Conservation (phyloP, 129 eudicot species). For the Oenanthe sinensis region DNA sequence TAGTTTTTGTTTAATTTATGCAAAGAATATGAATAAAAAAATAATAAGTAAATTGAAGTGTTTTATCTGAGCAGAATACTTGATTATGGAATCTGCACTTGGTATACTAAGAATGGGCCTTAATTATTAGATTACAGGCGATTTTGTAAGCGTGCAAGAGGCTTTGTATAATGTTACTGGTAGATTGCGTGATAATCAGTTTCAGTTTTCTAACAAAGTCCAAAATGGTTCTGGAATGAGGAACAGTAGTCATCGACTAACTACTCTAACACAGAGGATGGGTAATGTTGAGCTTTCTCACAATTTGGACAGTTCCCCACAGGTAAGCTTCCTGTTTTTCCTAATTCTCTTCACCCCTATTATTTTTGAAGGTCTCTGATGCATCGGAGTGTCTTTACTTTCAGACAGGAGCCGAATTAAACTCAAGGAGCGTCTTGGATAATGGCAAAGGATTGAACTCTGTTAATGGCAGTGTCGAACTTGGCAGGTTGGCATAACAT, state of each 20-base stretch:
- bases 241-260: constrained; percentile 27
- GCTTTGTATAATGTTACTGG: constrained; percentile 53
- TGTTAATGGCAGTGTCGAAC: constrained; percentile 45
- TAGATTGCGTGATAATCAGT: constrained; percentile 44
- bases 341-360: neutral
- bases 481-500: constrained; percentile 51
- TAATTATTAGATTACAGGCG: constrained; percentile 54
- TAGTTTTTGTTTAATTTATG: neutral
- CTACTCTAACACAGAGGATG: constrained; percentile 32
- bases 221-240: constrained; percentile 27
- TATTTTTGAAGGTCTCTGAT: constrained; percentile 3
- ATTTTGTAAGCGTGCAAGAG: constrained; percentile 45
- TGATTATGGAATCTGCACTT: neutral
- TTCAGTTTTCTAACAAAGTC: constrained; percentile 29
- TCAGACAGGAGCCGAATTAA: constrained; percentile 28
- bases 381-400: constrained; percentile 11
- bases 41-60: neutral
- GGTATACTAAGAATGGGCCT: constrained; percentile 5
- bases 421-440: constrained; percentile 24
- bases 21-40: neutral
- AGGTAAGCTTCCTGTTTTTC: constrained; percentile 24
- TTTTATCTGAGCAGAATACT: neutral
- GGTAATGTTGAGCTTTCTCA: constrained; percentile 33
- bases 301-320: constrained; percentile 31
- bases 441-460: constrained; percentile 33